These are phyloP conservation scores for Lactarius pseudohatsudake DNA, from an alignment of 768 basidiomycete species.

Conservation along the genomic window DNA sequence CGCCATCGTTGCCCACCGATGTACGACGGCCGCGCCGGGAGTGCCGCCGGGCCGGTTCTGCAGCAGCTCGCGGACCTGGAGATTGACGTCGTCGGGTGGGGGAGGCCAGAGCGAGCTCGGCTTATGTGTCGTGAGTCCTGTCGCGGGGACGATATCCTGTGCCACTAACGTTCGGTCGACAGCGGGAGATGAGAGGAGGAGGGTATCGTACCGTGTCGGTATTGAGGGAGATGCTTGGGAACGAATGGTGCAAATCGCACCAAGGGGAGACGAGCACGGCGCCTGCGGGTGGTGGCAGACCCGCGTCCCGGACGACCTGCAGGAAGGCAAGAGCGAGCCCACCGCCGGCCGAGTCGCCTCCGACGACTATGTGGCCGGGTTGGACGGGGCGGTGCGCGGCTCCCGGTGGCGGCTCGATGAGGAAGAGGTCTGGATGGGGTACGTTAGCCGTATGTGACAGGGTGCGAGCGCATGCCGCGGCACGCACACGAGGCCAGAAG, in stretches of 20 bases:
- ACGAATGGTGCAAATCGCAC: conserved; percentile 89
- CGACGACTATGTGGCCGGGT: conserved; percentile 81
- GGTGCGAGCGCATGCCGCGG: no score
- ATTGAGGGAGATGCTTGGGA: conserved; percentile 84
- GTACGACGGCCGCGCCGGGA: conserved; percentile 36
- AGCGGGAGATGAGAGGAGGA: background rate
- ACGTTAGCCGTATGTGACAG: background rate
- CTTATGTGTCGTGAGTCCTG: conserved; percentile 74
- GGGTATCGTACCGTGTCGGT: conserved; percentile 63
- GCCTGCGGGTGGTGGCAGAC: conserved; percentile 81
- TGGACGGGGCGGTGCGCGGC: conserved; percentile 77
- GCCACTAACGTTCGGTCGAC: background rate
- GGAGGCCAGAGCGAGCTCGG: conserved; percentile 79
- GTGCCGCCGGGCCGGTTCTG: conserved; percentile 25
- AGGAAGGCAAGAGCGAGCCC: conserved; percentile 81
- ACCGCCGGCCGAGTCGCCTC: conserved; percentile 95
- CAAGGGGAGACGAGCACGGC: conserved; percentile 91
- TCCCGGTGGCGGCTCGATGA: conserved; percentile 84
- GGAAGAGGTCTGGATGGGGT: conserved; percentile 64
- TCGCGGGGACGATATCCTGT: conserved; percentile 75
- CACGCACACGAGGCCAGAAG: conserved; percentile 74
- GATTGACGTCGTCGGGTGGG: conserved; percentile 62
- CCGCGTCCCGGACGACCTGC: conserved; percentile 82
- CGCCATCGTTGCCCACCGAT: background rate
- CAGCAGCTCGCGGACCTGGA: conserved; percentile 54